Evolutionary conservation across 2,329 filamentous ascomycete species (phyloP), one percentile per base, ranked within the genome.

Genomic region (Aspergillaceae sp.): DNA sequence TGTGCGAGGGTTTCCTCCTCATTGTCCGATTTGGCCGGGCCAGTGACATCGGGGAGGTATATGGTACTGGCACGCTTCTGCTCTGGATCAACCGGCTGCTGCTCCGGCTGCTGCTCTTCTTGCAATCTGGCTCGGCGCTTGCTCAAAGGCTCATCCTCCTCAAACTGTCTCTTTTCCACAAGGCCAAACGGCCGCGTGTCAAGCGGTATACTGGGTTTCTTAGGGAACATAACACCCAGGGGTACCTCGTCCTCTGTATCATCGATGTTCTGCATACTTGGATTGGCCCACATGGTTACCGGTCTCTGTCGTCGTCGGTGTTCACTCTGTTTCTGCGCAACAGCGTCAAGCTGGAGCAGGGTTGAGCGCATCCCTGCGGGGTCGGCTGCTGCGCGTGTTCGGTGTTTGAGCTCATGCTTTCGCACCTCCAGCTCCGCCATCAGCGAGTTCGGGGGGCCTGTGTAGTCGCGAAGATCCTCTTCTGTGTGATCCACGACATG

Each of bases 71-170:
- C 55, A 3, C 19, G 19, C 19, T 19, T 19, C 19, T 63, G 62
- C 37, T 60, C 57, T 6, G 61, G 58, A 4, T 53, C 56, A 6
- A 55, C 54, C 4, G 61, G 62, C 5, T 69, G 62, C 8, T 54
- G 54, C 7, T 56, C 55, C 3, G 60, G 59, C 3, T 69, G 61
- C 0, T 68, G 66, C 38, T 77, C 74, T 34, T 86, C 87, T 38
- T 83, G 77, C 5, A 96, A 74, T 46, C 90, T 78, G 36, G 84
- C 85, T 41, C 87, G 81, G 2, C 90, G 83, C 35, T 77, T 77
- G 57, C 85, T 89, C 19, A 96, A 73, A 0, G 92, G 90, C 63
- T 97, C 92, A 46, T 89, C 92, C 58, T 98, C 92, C 63, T 98
- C 92, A 53, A 92, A 71, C 48, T 94, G 84, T 41, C 87, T 82